phyloP scores from a whole-genome alignment of 495 filamentous ascomycete genomes.

The Staphylotrichum tortipilum region DNA sequence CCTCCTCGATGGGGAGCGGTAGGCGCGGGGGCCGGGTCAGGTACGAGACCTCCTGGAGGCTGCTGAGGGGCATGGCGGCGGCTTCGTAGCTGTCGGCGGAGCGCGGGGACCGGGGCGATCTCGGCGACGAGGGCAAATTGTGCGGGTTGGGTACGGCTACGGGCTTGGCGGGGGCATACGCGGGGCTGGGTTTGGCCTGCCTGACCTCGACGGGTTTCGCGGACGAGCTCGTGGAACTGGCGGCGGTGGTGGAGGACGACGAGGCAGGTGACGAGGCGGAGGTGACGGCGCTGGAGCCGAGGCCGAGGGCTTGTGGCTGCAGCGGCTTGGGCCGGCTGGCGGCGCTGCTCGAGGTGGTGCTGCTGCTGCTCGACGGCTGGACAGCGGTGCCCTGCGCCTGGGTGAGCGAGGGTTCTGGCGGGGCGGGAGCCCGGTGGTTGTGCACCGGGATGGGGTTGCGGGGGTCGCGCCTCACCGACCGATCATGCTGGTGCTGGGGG shows the following conservation, averaged over 20 bases:
- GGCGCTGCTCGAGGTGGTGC: conserved; percentile 7
- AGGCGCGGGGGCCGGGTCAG: conserved; percentile 74
- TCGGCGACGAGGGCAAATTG: conserved; percentile 21
- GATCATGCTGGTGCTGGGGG: conserved; percentile 22
- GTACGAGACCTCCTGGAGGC: conserved; percentile 48
- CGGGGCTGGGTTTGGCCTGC: conserved; percentile 9
- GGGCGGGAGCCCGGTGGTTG: conserved; percentile 37
- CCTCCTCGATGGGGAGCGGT: conserved; percentile 85
- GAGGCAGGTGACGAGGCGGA: conserved; percentile 32
- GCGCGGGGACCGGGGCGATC: conserved; percentile 26
- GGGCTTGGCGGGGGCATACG: conserved; percentile 33
- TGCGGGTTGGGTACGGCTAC: conserved; percentile 43
- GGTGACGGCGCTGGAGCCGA: conserved; percentile 25
- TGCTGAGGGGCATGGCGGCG: conserved; percentile 31
- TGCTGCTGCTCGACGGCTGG: conserved; percentile 26
- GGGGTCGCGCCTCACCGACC: conserved; percentile 24
- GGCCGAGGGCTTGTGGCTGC: conserved; percentile 18
- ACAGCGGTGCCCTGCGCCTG: conserved; percentile 42
- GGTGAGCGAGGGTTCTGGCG: conserved; percentile 45
- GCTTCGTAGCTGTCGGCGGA: conserved; percentile 32
- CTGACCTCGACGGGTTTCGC: conserved; percentile 31
- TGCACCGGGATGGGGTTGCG: conserved; percentile 26
- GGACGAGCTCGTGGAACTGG: conserved; percentile 22
- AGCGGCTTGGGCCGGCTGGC: conserved; percentile 34
- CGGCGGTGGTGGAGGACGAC: conserved; percentile 21